Evolutionary conservation across 2,329 filamentous ascomycete species (phyloP).

Genomic region (Alternaria sp.): DNA sequence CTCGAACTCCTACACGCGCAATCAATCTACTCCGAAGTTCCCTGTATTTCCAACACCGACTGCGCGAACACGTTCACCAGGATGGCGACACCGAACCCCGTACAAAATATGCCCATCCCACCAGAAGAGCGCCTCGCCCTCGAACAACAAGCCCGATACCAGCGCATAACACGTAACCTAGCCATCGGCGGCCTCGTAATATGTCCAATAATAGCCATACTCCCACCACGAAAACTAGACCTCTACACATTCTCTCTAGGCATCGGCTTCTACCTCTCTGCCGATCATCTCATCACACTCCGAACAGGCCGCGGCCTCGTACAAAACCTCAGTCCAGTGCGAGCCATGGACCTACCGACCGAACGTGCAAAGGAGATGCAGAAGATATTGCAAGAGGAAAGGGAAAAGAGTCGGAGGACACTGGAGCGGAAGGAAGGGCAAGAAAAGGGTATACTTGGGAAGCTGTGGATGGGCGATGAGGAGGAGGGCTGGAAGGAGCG

Average conservation of each 20-base stretch:
- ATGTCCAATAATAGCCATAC: conserved; percentile 61
- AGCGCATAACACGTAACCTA: conserved; percentile 50
- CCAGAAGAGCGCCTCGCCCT: conserved; percentile 44
- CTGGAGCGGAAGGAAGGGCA: conserved; percentile 28
- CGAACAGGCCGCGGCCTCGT: conserved; percentile 49
- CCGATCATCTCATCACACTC: conserved; percentile 56
- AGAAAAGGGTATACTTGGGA: conserved; percentile 38
- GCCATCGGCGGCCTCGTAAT: conserved; percentile 58
- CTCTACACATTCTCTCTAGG: conserved; percentile 64
- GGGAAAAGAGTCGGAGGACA: conserved; percentile 42
- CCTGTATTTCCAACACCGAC: background rate
- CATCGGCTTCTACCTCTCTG: conserved; percentile 56
- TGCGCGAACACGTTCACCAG: conserved; percentile 9
- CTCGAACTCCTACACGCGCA: background rate
- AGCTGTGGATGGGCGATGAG: conserved; percentile 50
- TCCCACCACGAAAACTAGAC: conserved; percentile 69
- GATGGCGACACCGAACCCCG: conserved; percentile 32
- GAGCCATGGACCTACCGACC: conserved; percentile 40
- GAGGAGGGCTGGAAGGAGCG: conserved; percentile 55
- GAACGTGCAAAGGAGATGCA: conserved; percentile 46
- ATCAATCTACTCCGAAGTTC: background rate
- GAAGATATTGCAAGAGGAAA: conserved; percentile 47
- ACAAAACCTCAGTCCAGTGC: conserved; percentile 34
- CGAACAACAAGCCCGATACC: conserved; percentile 40
- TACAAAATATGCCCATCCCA: conserved; percentile 31